Evolutionary conservation across 495 filamentous ascomycete species (phyloP), one percentile per base, ranked within the genome.

Genomic region (Tuber aestivum): DNA sequence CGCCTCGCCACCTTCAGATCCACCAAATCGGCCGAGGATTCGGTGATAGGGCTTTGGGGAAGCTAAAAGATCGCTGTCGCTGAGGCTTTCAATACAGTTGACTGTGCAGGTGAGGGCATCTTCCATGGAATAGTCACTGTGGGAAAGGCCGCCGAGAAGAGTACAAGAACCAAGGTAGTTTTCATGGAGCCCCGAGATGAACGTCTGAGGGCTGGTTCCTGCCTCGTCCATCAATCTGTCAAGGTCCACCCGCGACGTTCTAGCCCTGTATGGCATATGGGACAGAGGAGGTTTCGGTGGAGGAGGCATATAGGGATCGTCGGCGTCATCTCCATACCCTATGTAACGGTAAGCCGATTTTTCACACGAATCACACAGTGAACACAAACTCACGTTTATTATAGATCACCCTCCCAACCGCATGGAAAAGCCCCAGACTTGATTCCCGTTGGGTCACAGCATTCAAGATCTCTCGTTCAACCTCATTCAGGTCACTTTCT

Each of bases 351-450:
- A 40, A 41, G 10, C 65, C 7, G 38, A 27, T 41, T 32, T 65
- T 20, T 40, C 38, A 40, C 38, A 35, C 27, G 3, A 35, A 65
- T 35, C 56, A 18, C 27, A 32, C 56, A 2, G 3, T 65, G 35
- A 35, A 32, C 37, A 61, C 8, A 56, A 86, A 85, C 41, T 89
- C 87, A 56, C 95, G 88, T 82, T 97, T 98, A 84, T 98, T 98
- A 84, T 98, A 94, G 5, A 97, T 89, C 5, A 98, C 92, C 79
- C 94, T 97, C 23, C 94, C 96, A 71, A 99, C 91, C 41, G 96
- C 94, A 84, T 99, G 96, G 81, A 99, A 99, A 75, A 99, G 91
- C 2, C 94, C 94, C 10, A 97, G 86, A 77, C 89, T 95, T 32
- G 92, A 89, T 84, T 97, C 94, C 70, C 96, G 88, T 79, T 94